Percentiles rank a stretch among this genome's conserved stretches.
These are phyloP conservation scores for Penicillium occitanis DNA, from an alignment of 2,329 filamentous ascomycete genomes.

Conservation along the genomic window DNA sequence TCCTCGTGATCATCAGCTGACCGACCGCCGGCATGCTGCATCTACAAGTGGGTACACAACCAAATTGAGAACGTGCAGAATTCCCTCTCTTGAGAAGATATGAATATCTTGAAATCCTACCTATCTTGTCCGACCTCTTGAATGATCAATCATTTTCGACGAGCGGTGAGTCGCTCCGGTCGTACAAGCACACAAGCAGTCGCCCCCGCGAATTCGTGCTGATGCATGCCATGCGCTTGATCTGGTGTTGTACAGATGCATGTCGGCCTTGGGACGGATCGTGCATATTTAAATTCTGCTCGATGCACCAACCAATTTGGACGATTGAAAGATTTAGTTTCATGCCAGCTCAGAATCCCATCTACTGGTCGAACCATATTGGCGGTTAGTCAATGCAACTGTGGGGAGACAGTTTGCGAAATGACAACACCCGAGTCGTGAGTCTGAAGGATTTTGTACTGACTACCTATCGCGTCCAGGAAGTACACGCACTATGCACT, in stretches of 20 bases:
- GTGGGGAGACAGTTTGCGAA: background rate
- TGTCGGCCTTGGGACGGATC: conserved; percentile 9
- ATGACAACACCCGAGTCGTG: background rate
- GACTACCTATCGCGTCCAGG: background rate
- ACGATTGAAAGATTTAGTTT: background rate
- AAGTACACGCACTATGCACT: background rate
- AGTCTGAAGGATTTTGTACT: background rate
- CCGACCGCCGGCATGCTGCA: background rate
- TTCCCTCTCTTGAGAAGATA: background rate
- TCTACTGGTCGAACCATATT: background rate
- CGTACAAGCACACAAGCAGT: background rate
- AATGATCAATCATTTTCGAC: background rate
- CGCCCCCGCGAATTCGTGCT: background rate
- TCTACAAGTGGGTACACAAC: conserved; percentile 1
- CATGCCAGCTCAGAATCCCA: background rate
- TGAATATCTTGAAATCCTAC: background rate
- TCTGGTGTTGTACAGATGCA: conserved; percentile 14
- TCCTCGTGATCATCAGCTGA: background rate
- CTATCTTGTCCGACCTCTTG: background rate
- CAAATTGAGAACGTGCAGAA: background rate
- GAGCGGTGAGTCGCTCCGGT: background rate
- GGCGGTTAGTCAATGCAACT: background rate
- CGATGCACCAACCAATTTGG: background rate
- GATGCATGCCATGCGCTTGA: conserved; percentile 11
- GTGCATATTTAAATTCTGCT: background rate